Evolutionary conservation across 2,329 filamentous ascomycete species (phyloP).

Genomic region (Fusarium fujikuroi): DNA sequence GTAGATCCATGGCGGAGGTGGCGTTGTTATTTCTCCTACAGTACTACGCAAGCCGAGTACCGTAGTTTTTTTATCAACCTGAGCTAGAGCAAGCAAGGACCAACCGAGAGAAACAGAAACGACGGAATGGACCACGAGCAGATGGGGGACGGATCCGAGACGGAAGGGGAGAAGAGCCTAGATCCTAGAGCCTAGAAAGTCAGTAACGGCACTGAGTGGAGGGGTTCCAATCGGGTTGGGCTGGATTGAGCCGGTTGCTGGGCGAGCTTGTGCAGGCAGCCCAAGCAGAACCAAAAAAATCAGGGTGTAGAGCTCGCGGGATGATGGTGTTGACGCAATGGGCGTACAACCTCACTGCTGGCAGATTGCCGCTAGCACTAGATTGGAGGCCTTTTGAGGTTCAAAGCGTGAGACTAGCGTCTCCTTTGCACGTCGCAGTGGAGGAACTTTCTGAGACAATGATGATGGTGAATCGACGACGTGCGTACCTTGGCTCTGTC

Average conservation of each 20-base stretch:
- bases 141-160: conserved; percentile 14
- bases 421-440: conserved; percentile 11
- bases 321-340: conserved; percentile 47
- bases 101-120: conserved; percentile 21
- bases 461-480: conserved; percentile 34
- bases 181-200: conserved; percentile 29
- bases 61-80: conserved; percentile 15
- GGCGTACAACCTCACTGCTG: conserved; percentile 36
- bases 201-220: conserved; percentile 21
- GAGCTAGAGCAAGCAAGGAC: conserved; percentile 21
- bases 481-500: conserved; percentile 15
- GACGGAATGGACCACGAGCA: conserved; percentile 28
- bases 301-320: conserved; percentile 33
- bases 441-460: conserved; percentile 36
- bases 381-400: conserved; percentile 27
- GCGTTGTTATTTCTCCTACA: conserved; percentile 43
- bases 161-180: conserved; percentile 18
- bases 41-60: conserved; percentile 2
- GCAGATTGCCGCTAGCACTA: conserved; percentile 26
- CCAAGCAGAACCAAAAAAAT: conserved; percentile 16
- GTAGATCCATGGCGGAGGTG: conserved; percentile 48
- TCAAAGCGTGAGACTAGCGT: conserved; percentile 33
- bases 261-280: conserved; percentile 23
- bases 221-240: neutral
- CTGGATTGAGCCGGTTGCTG: conserved; percentile 19